A percentile compares a stretch with the other conserved stretches of the same genome.
These are phyloP conservation scores for Bondarzewia mesenterica DNA, from an alignment of 1,284 basidiomycete species.

Conservation along the genomic window DNA sequence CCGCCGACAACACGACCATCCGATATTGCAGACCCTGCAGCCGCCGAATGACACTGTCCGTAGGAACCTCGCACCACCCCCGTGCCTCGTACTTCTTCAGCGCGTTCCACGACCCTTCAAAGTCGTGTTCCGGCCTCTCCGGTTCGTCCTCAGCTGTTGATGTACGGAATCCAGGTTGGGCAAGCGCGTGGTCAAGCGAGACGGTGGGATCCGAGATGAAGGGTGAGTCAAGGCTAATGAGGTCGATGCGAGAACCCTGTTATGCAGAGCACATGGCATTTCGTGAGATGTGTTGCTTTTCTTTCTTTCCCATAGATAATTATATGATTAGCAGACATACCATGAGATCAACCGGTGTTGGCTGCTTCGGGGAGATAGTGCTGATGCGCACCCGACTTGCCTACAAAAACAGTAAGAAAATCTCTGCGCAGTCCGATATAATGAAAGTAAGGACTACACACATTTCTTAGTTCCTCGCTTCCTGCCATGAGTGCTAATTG, in stretches of 20 bases:
- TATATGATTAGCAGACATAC: conserved; percentile 1
- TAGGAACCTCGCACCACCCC: conserved; percentile 57
- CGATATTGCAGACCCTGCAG: conserved; percentile 39
- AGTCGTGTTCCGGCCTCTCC: conserved; percentile 26
- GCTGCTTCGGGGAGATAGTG: conserved; percentile 9
- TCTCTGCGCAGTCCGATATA: not conserved
- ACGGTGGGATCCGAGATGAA: conserved; percentile 39
- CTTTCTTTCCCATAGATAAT: not conserved
- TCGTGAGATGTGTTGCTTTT: too few species aligned
- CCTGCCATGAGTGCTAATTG: conserved; percentile 46
- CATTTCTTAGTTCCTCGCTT: conserved; percentile 26
- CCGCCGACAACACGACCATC: conserved; percentile 43
- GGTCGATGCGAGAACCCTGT: conserved; percentile 41
- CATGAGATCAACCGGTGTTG: conserved; percentile 15
- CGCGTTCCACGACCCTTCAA: conserved; percentile 47
- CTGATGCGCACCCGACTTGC: not conserved
- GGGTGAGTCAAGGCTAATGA: conserved; percentile 65
- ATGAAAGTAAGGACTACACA: conserved; percentile 18
- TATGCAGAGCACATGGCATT: too few species aligned
- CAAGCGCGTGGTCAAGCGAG: conserved; percentile 7
- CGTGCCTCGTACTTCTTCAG: conserved; percentile 37
- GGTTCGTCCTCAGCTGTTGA: conserved; percentile 6
- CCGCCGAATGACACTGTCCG: conserved; percentile 41
- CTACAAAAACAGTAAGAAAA: not conserved
- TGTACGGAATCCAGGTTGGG: not conserved